phyloP scores from a whole-genome alignment of 257 asterid species.

The Cordia subcordata region DNA sequence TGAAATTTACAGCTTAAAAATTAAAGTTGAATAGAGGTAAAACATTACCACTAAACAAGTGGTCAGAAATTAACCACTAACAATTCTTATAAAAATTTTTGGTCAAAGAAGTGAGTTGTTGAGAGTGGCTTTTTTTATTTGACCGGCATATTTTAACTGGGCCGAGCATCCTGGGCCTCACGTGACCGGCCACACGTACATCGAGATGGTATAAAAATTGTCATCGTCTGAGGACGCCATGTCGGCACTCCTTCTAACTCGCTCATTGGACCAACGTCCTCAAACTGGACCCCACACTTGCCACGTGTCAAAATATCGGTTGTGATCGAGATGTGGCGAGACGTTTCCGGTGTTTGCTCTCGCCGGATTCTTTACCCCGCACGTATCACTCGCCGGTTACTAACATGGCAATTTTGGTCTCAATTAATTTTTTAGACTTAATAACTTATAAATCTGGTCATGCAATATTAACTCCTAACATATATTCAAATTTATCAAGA shows the following conservation, averaged over 20 bases:
- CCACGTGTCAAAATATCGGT: conserved; percentile 34
- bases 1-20: no score
- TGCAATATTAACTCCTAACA: no score
- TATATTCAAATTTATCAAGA: no score
- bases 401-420: not conserved
- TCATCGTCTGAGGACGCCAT: conserved; percentile 16
- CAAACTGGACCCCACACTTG: conserved; percentile 23
- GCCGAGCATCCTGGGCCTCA: conserved; percentile 80
- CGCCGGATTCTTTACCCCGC: conserved; percentile 38
- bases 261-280: conserved; percentile 54
- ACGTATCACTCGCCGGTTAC: conserved; percentile 12
- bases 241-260: conserved; percentile 39
- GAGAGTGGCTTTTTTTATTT: conserved; percentile 29
- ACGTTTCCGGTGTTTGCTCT: conserved; percentile 9
- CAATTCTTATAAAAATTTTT: conserved; percentile 6
- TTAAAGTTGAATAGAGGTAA: no score
- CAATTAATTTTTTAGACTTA: no score
- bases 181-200: conserved; percentile 65
- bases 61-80: no score
- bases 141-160: conserved; percentile 51
- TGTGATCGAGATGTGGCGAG: conserved; percentile 34
- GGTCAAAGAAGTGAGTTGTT: conserved; percentile 45
- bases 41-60: no score
- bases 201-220: conserved; percentile 34
- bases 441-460: no score